Percentiles rank a stretch among this genome's conserved stretches.
phyloP scores from a whole-genome alignment of 352 stramenopile genomes.

The Lagenidium giganteum region DNA sequence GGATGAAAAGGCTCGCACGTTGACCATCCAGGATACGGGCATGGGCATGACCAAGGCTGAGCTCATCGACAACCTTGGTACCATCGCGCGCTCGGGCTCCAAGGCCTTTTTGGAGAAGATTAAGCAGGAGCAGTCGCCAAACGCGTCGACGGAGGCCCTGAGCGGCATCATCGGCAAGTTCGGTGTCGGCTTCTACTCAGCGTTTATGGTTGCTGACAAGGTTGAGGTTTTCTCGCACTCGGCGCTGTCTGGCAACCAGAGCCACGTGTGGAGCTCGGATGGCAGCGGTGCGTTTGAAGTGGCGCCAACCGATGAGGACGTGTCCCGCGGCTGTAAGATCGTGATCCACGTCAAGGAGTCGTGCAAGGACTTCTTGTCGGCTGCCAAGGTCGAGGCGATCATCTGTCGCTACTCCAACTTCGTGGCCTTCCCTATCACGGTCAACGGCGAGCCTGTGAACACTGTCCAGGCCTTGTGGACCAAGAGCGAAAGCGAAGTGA shows the following conservation, averaged over 20 bases:
- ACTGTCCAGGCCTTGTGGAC: slow-evolving; percentile 98
- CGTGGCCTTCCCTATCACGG: slow-evolving; percentile 97
- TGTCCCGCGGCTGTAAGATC: slow-evolving; percentile 93
- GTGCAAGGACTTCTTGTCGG: slow-evolving; percentile 92
- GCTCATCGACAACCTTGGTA: slow-evolving; percentile 97
- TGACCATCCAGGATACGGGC: slow-evolving; percentile 98
- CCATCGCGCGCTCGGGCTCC: slow-evolving; percentile 97
- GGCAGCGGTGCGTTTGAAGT: slow-evolving; percentile 82
- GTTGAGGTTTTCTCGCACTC: slow-evolving; percentile 92
- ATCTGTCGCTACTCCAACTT: slow-evolving; percentile 99
- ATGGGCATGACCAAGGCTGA: slow-evolving; percentile 98
- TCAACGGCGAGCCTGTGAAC: slow-evolving; percentile 98
- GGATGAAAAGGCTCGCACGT: slow-evolving; percentile 92
- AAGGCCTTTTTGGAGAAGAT: slow-evolving; percentile 96
- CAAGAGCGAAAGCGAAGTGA: slow-evolving; percentile 92
- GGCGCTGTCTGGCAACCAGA: slow-evolving; percentile 37
- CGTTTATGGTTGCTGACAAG: slow-evolving; percentile 98
- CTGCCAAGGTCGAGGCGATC: slow-evolving; percentile 92
- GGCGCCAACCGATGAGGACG: slow-evolving; percentile 51
- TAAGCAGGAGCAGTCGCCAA: slow-evolving; percentile 64
- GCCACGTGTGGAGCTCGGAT: slow-evolving; percentile 75
- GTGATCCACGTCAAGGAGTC: slow-evolving; percentile 97
- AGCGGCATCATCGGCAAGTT: slow-evolving; percentile 99
- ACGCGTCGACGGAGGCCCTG: slow-evolving; percentile 64
- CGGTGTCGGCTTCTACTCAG: slow-evolving; percentile 99